phyloP scores from a whole-genome alignment of 139 green algal species.

The Chlamydomonas sp. region DNA sequence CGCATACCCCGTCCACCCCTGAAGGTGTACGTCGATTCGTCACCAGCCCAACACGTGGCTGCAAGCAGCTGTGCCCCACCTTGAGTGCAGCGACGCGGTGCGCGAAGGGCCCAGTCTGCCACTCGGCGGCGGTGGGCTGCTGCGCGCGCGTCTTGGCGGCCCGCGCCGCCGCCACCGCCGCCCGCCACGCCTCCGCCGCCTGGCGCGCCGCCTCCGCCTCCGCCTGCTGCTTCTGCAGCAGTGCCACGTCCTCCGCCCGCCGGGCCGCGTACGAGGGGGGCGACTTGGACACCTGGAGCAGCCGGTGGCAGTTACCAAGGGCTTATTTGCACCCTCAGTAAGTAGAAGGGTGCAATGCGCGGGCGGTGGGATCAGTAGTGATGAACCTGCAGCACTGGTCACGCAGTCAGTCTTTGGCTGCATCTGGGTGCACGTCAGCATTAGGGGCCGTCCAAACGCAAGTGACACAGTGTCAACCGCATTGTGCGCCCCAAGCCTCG shows the following conservation, averaged over 20 bases:
- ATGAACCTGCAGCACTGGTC: neutral
- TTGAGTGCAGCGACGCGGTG: conserved; percentile 45
- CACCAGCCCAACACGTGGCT: neutral
- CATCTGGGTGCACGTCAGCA: neutral
- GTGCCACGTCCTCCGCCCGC: neutral
- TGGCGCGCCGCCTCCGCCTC: conserved; percentile 26
- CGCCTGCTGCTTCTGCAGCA: conserved; percentile 29
- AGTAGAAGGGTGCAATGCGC: neutral
- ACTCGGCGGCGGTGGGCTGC: conserved; percentile 43
- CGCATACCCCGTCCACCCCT: neutral
- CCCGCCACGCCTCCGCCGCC: conserved; percentile 19
- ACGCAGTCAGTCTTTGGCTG: neutral
- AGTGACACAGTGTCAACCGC: too few species aligned
- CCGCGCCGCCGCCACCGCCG: conserved; percentile 14
- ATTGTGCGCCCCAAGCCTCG: neutral
- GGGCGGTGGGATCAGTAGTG: neutral
- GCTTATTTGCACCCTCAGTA: neutral
- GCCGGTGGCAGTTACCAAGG: neutral
- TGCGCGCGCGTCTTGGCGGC: neutral
- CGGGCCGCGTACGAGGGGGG: conserved; percentile 49
- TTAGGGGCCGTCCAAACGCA: too few species aligned
- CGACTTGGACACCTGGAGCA: neutral
- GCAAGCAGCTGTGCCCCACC: conserved; percentile 17
- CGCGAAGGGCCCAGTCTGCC: conserved; percentile 53
- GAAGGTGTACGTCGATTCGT: neutral